A percentile compares a stretch with the other conserved stretches of the same genome.
Conservation (phyloP, 1,284 basidiomycete species). For the Pseudozyma tsukubaensis region DNA sequence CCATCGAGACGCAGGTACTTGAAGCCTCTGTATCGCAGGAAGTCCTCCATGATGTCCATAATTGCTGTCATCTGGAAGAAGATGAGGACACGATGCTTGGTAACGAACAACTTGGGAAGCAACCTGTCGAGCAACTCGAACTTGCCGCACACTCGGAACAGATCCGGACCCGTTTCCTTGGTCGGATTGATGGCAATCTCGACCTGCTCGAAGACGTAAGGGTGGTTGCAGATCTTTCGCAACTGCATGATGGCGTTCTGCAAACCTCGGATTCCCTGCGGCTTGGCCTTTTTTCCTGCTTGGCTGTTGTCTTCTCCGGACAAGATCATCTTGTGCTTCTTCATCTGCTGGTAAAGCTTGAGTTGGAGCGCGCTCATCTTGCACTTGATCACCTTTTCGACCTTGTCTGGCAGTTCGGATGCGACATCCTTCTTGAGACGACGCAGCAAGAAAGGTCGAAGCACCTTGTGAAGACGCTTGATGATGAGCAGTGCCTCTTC, state of each 20-base stretch:
- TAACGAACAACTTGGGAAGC: constrained; percentile 92
- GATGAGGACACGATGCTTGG: constrained; percentile 93
- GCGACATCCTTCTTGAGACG: constrained; percentile 99
- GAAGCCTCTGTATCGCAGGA: constrained; percentile 88
- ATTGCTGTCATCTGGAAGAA: constrained; percentile 99
- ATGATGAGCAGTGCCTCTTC: constrained; percentile 99
- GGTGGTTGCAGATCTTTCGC: constrained; percentile 92
- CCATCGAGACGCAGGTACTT: constrained; percentile 95
- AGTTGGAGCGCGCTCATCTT: constrained; percentile 94
- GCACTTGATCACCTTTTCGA: constrained; percentile 98
- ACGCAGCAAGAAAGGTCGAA: constrained; percentile 94
- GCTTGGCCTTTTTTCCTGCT: constrained; percentile 61
- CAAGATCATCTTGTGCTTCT: constrained; percentile 87
- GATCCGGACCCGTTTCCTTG: constrained; percentile 82
- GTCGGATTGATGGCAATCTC: constrained; percentile 89
- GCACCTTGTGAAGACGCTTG: constrained; percentile 96
- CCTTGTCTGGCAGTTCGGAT: constrained; percentile 96
- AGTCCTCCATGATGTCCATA: constrained; percentile 99
- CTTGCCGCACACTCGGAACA: constrained; percentile 87
- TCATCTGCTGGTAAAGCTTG: constrained; percentile 97
- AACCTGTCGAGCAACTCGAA: constrained; percentile 93
- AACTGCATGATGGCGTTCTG: constrained; percentile 99
- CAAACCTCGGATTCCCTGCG: constrained; percentile 72
- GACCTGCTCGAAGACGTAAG: constrained; percentile 89
- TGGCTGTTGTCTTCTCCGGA: constrained; percentile 69